Base-by-base conservation (phyloP, 23 red algal species). In the Gracilaria domingensis region DNA sequence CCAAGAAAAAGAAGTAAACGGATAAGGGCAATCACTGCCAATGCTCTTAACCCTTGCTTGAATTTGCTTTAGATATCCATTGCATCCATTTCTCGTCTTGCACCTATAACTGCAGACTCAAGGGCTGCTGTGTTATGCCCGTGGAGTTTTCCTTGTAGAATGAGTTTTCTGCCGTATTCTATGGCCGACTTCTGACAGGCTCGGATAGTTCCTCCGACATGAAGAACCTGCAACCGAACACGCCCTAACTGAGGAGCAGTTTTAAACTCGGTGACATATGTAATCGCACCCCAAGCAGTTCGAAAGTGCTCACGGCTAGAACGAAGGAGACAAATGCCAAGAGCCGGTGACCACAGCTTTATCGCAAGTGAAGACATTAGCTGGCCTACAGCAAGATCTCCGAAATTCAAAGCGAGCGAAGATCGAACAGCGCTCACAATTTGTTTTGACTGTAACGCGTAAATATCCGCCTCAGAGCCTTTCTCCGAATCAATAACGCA, bases 131-230 rank as follows among this genome's bases (percentile, higher is more conserved):
- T 75, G 23, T 34, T 58, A 13, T 66, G 2, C 21, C 75, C 56
- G 0, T 47, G 37, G 24, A 32, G 51, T 25, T 71, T 42, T 80
- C 57, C 0, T 66, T 90, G 45, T 35, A 80, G 18, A 8, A 81
- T 90, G 54, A 90, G 66, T 34, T 40, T 62, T 59, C 87, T 80
- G 38, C 66, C 87, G 57, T 79, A 36, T 3, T 60, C 73, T 39
- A 56, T 38, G 12, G 89, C 89, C 14, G 79, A 53, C 39, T 84
- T 83, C 37, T 92, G 89, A 65, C 89, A 92, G 4, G 78, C 62
- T 24, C 89, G 89, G 62, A 92, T 92, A 7, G 89, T 92, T 57
- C 79, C 89, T 37, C 89, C 89, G 7, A 92, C 80, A 35, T 92
- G 89, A 25, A 92, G 26, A 13, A 92, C 89, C 0, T 78, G 55